Base-by-base conservation (phyloP, 805 yeast species). In the Clavispora santaluciae region DNA sequence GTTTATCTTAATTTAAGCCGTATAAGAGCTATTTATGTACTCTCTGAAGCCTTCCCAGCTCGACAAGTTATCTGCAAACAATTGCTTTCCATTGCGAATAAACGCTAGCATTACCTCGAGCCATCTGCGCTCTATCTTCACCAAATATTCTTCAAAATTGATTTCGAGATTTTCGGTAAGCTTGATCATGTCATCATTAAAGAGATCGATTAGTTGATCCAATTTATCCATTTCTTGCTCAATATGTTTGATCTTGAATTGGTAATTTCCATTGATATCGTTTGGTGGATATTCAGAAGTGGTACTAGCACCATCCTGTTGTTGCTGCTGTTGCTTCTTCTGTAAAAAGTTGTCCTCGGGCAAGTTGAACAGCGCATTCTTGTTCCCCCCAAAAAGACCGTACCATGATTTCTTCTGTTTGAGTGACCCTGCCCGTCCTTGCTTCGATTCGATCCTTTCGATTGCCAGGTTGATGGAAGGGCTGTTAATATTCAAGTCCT, bases 121-220 rank as follows among this genome's bases (percentile, higher is more conserved):
- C 71, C 75, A 67, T 46, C 61, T 63, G 46, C 51, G 59, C 61
- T 79, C 68, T 59, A 75, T 55, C 49, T 60, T 47, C 50, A 33
- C 38, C 54, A 66, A 30, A 56, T 65, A 54, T 47, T 67, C 63
- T 47, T 62, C 43, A 56, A 64, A 63, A 36, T 68, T 77, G 16
- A 45, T 48, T 39, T 63, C 67, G n/a, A 76, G 63, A 37, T 69
- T 68, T 9, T 64, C 47, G 16, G 78, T 72, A 22, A 77, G 60
- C 40, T 56, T 63, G 20, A 56, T 52, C 54, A 75, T 67, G 54
- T 77, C 82, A 10, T 52, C 54, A 42, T 66, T 59, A 26, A 72
- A 56, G 13, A 71, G 57, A 12, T 63, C 64, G 20, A 73, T 72
- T 38, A 78, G 66, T 39, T 76, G 79, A 33, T 72, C 68, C 30